phyloP scores from a whole-genome alignment of 2,329 filamentous ascomycete species.

The Truncatella angustata region DNA sequence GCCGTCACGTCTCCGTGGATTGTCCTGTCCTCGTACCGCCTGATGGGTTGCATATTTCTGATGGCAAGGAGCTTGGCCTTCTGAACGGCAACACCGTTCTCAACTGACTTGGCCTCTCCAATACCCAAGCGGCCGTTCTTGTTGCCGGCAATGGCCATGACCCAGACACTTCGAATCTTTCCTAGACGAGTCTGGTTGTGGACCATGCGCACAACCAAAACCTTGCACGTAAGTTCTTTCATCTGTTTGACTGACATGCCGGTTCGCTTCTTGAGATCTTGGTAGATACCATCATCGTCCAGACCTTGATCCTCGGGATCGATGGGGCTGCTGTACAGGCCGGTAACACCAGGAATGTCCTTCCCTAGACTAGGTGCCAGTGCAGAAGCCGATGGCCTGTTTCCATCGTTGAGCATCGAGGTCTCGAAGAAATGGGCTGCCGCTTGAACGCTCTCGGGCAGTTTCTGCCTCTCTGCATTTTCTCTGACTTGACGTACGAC shows the following conservation, averaged over 20 bases:
- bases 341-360: slow-evolving; percentile 52
- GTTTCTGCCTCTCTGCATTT: background rate
- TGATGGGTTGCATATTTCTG: slow-evolving; percentile 88
- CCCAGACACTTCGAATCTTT: slow-evolving; percentile 78
- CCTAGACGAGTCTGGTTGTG: slow-evolving; percentile 94
- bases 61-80: slow-evolving; percentile 82
- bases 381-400: slow-evolving; percentile 38
- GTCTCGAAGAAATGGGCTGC: slow-evolving; percentile 33
- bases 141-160: slow-evolving; percentile 82
- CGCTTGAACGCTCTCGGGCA: background rate
- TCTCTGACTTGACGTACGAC: background rate
- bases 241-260: slow-evolving; percentile 54
- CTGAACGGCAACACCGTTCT: slow-evolving; percentile 62
- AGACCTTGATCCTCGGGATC: slow-evolving; percentile 50
- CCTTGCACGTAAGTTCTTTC: slow-evolving; percentile 62
- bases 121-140: slow-evolving; percentile 81
- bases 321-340: slow-evolving; percentile 45
- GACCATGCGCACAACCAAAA: slow-evolving; percentile 71
- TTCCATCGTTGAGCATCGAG: slow-evolving; percentile 31
- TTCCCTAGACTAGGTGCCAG: slow-evolving; percentile 47
- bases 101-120: slow-evolving; percentile 84
- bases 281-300: slow-evolving; percentile 50
- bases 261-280: slow-evolving; percentile 53
- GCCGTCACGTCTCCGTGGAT: slow-evolving; percentile 81
- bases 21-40: slow-evolving; percentile 86